Base-by-base conservation (phyloP, 2,329 filamentous ascomycete species). In the Rhynchosporium graminicola region DNA sequence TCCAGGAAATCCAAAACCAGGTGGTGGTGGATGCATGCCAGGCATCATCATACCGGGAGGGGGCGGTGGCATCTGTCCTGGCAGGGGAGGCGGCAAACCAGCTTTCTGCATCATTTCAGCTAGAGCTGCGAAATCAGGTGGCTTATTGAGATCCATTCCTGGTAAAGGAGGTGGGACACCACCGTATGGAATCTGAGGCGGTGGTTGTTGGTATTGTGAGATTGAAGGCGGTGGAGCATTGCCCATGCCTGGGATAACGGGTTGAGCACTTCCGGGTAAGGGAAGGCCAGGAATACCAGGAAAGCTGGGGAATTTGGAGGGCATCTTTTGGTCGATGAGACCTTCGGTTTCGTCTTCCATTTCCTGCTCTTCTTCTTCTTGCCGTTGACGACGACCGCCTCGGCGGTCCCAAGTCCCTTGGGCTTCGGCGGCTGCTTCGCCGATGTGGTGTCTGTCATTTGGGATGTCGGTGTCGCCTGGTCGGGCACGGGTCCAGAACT, bases 371-470 rank as follows among this genome's bases (percentile, higher is more conserved):
- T 98, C 95, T 71, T 97, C 92, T 70, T 97, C 93, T 68, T 92
- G 89, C 69, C 90, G 85, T 76, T 95, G 89, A 54, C 88, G 86
- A 38, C 90, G 86, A 61, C 89, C 87, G 62, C 90, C 88, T 45
- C 90, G 87, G 36, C 91, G 86, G 73, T 93, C 92, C 86, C 90
- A 97, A 1, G 93, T 97, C n/a, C 95, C 95, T 75, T 95, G 90
- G 0, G 92, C 92, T 77, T 97, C 93, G 31, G 94, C 94, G 0
- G 92, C 93, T 7, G 91, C 87, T 76, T 97, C 93, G 55, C 95
- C 95, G 66, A 98, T 95, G 74, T 99, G 95, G 76, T 96, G 97
- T 63, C 92, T 86, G 77, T 99, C 95, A 72, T 93, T 92, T 77
- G 91, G 84, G 70, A 90, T 89, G 59, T 89, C 87, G n/a, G 83